These are phyloP conservation scores for Candida insectorum DNA, from an alignment of 805 yeast species.

Conservation along the genomic window DNA sequence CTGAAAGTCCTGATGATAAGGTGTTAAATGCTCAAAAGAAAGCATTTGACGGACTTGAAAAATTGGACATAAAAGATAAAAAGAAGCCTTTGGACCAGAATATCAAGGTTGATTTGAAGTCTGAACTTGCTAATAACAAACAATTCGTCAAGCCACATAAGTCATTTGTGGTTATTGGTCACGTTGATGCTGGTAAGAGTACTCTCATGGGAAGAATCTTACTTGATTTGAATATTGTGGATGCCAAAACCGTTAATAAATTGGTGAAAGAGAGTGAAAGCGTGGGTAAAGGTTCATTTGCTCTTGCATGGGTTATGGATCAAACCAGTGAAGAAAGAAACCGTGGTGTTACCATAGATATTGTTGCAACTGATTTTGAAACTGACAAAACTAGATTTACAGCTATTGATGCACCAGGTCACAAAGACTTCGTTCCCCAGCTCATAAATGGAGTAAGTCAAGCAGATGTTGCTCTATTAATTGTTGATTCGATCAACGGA, in stretches of 20 bases:
- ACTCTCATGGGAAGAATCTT: slow-evolving; percentile 74
- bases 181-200: slow-evolving; percentile 83
- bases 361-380: slow-evolving; percentile 65
- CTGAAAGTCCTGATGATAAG: slow-evolving; percentile 83
- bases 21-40: slow-evolving; percentile 56
- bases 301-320: slow-evolving; percentile 84
- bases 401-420: slow-evolving; percentile 84
- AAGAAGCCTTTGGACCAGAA: slow-evolving; percentile 9
- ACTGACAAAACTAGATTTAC: slow-evolving; percentile 55
- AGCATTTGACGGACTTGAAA: slow-evolving; percentile 34
- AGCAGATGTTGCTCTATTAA: slow-evolving; percentile 72
- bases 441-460: slow-evolving; percentile 82
- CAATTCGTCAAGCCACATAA: slow-evolving; percentile 48
- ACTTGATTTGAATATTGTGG: slow-evolving; percentile 65
- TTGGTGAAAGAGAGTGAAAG: slow-evolving; percentile 61
- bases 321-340: slow-evolving; percentile 72
- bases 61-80: slow-evolving; percentile 19
- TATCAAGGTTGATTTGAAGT: slow-evolving; percentile 36
- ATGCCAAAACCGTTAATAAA: slow-evolving; percentile 59
- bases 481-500: slow-evolving; percentile 61
- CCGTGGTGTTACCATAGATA: slow-evolving; percentile 78
- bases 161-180: slow-evolving; percentile 81
- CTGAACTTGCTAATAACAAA: slow-evolving; percentile 32
- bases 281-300: slow-evolving; percentile 74
- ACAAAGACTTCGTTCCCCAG: slow-evolving; percentile 77